These are phyloP conservation scores for Hypomontagnella monticulosa DNA, from an alignment of 495 filamentous ascomycete species.

Conservation along the genomic window DNA sequence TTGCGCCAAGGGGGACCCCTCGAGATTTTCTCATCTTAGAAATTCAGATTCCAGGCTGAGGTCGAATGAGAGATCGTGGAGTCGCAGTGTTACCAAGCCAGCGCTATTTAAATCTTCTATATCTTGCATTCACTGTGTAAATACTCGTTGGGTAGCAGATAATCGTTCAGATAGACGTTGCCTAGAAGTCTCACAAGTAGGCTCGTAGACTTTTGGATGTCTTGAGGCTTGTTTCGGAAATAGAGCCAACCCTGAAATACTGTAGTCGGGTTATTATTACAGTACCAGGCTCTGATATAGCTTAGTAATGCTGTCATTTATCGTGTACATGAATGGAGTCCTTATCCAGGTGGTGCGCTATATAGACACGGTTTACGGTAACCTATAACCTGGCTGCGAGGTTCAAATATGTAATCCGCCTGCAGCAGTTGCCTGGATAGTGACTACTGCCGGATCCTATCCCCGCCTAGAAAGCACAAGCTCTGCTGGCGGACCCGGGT, in stretches of 20 bases:
- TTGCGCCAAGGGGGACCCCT: neutral
- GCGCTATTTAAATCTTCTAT: too few species aligned
- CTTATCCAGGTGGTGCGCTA: constrained; percentile 1
- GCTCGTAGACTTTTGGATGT: too few species aligned
- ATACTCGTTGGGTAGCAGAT: too few species aligned
- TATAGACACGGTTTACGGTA: constrained; percentile 9
- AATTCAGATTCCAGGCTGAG: constrained; percentile 11
- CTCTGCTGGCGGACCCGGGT: too few species aligned
- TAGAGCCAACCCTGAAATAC: neutral
- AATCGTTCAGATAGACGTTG: too few species aligned
- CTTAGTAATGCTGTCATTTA: constrained; percentile 9
- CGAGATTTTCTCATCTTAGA: constrained; percentile 7
- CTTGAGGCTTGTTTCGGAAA: too few species aligned
- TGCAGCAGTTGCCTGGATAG: too few species aligned
- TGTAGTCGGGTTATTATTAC: neutral
- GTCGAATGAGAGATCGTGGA: neutral
- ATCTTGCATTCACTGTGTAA: too few species aligned
- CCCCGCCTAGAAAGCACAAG: too few species aligned
- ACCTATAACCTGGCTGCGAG: neutral
- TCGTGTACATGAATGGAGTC: constrained; percentile 2
- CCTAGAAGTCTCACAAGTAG: too few species aligned
- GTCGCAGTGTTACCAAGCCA: too few species aligned
- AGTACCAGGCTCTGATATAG: constrained; percentile 8
- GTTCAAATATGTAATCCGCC: neutral
- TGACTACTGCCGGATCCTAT: too few species aligned